A percentile compares a stretch with the other conserved stretches of the same genome.
These are phyloP conservation scores for Rhodotorula sp. DNA, from an alignment of 1,284 basidiomycete genomes.

Conservation along the genomic window DNA sequence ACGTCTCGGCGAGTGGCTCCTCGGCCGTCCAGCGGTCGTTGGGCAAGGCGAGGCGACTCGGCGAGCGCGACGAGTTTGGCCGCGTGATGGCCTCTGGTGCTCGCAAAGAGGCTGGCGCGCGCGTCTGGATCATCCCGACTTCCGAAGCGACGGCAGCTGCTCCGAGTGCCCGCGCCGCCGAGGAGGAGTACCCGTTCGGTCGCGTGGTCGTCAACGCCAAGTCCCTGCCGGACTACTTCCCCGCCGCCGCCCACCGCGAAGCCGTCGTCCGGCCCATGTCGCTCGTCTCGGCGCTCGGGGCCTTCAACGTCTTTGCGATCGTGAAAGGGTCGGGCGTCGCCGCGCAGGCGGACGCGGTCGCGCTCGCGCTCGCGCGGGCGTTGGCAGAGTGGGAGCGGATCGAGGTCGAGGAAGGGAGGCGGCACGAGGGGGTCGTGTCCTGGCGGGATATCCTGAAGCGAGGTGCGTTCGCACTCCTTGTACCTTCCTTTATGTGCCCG, in stretches of 20 bases:
- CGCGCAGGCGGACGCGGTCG: conserved; percentile 87
- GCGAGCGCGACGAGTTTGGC: conserved; percentile 62
- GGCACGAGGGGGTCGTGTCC: conserved; percentile 64
- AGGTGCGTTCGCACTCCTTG: conserved; percentile 56
- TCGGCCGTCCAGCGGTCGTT: conserved; percentile 29
- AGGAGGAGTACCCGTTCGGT: conserved; percentile 23
- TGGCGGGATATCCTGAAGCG: conserved; percentile 66
- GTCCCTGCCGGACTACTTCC: conserved; percentile 76
- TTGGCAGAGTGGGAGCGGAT: conserved; percentile 53
- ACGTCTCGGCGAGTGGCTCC: conserved; percentile 29
- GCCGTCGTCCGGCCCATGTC: conserved; percentile 77
- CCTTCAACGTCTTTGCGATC: conserved; percentile 88
- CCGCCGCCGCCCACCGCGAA: conserved; percentile 73
- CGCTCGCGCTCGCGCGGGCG: conserved; percentile 79
- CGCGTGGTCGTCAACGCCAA: conserved; percentile 76
- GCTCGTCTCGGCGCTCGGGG: conserved; percentile 78
- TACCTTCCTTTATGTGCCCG: too few relatives aligned
- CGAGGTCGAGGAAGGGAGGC: conserved; percentile 37
- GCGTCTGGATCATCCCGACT: conserved; percentile 74
- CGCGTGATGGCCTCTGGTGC: conserved; percentile 78
- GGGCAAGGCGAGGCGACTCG: conserved; percentile 33
- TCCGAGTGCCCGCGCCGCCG: background rate
- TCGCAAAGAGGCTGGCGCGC: conserved; percentile 80
- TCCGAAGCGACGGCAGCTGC: background rate
- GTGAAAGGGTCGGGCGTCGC: conserved; percentile 84